Base-by-base conservation (phyloP, 2,329 filamentous ascomycete genomes). In the Pseudocercospora pini-densiflorae region DNA sequence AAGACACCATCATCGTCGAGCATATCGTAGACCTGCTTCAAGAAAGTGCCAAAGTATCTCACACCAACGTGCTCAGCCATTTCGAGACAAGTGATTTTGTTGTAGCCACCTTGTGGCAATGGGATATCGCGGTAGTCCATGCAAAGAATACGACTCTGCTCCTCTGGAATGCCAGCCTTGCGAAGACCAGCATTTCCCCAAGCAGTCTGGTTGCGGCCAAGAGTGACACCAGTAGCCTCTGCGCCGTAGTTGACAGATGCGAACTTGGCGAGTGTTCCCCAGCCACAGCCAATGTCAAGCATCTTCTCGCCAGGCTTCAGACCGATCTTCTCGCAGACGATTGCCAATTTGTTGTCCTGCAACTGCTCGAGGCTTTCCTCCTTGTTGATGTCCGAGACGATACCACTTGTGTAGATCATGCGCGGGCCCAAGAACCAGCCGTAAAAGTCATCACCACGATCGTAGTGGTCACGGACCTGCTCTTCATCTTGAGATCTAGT, bases 61-160 rank as follows among this genome's bases (percentile, higher is more conserved):
- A 98, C 92, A 83, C 95, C 95, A 74, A 98, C 95, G 83, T 99
- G 95, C 85, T 98, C 95, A 62, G 93, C 94, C 95, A 98, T 98
- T 82, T 99, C 95, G 63, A 98, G 89, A 81, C 93, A 97, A 74
- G 94, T 97, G 77, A 98, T 97, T 85, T 97, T 97, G 82, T 96
- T 89, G 85, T 94, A 98, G 59, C 70, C 70, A 70, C 90, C 90
- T 74, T 90, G 82, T 21, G 92, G 90, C 21, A 92, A 87, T 29
- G 93, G 92, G 72, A 95, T 94, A 77, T 98, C 95, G 77, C 95
- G 93, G 85, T 98, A 99, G 81, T 98, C 95, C 88, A 93, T 92
- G 87, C 95, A 98, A 70, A 97, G 84, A 77, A 98, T 94, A 73
- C 89, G 90, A 84, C 91, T 95, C 84, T 99, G 95, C 74, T 90